Evolutionary conservation across 352 stramenopile species (phyloP), one percentile per base, ranked within the genome.

Genomic region (Globisporangium megalacanthum): DNA sequence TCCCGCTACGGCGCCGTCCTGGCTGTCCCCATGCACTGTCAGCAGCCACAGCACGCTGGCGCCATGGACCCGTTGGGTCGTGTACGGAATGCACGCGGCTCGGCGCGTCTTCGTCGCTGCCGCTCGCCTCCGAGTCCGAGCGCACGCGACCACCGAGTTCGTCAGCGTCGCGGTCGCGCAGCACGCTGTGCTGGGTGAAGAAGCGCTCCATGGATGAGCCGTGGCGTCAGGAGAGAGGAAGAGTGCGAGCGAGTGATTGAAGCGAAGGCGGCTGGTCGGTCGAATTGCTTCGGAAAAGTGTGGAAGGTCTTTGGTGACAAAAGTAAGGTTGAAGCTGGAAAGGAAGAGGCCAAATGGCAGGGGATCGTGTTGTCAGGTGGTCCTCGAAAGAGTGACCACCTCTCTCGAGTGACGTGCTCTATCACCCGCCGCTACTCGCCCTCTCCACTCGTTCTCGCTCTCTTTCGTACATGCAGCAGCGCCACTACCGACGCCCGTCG

Each of bases 101-200:
- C 52, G 77, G 79, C 11, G 79, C 69, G 20, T 80, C 77, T 44
- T 88, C 68, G 25, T 86, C 72, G 36, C 73, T 60, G 35, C 81
- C 72, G 52, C 75, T 89, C 35, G 79, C 79, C 35, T 92, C 81
- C 45, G 81, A 92, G 65, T 94, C 83, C 20, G 83, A 94, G 56
- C 74, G 66, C 11, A 48, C 65, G 19, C 66, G 73, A 45, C 65
- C 49, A 13, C 41, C 55, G 14, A 94, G 52, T 58, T 94, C 81
- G 49, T 92, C 83, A 7, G 64, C 22, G 37, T 94, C 81, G 54
- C 81, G 78, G 63, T 94, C 78, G n/a, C 77, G 74, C 63, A 82
- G 64, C 56, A 89, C 78, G 60, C 73, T 75, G 61, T 94, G 81
- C 59, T 89, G 72, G 29, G 87, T 57, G 65, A 92, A 92, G 67